Conservation (phyloP, 306 rosid species). For the Vachellia pachyceras region DNA sequence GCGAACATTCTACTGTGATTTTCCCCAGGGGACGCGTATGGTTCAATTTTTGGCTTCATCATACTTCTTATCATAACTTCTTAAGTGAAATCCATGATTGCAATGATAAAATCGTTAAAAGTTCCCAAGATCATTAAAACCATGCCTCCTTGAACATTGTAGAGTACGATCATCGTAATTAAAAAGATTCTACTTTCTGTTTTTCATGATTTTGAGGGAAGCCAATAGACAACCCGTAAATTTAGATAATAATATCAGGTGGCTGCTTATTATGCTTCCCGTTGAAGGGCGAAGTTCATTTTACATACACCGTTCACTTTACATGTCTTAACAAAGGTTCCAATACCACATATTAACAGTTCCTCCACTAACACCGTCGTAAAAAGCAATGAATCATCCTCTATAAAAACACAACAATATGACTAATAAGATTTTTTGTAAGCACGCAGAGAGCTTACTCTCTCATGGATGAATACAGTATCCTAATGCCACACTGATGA, state of each 20-base stretch:
- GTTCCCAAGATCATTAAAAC: not conserved
- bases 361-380: constrained; percentile 35
- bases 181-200: not conserved
- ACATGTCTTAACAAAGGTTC: constrained; percentile 44
- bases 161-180: not conserved
- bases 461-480: constrained; percentile 65
- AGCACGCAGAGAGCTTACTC: constrained; percentile 20
- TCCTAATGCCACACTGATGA: constrained; percentile 68
- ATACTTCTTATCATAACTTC: not conserved
- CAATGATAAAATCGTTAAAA: not conserved
- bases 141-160: no score
- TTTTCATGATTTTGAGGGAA: constrained; percentile 6
- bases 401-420: constrained; percentile 32
- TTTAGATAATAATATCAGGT: constrained; percentile 18
- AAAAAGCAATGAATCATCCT: constrained; percentile 50
- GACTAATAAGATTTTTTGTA: constrained; percentile 21
- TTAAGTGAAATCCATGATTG: not conserved
- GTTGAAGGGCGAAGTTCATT: constrained; percentile 38
- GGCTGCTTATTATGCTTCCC: constrained; percentile 31
- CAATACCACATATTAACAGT: constrained; percentile 48
- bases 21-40: not conserved
- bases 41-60: no score
- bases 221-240: not conserved
- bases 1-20: not conserved
- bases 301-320: constrained; percentile 28